phyloP scores from a whole-genome alignment of 2,329 filamentous ascomycete genomes.

The Colletotrichum tofieldiae region DNA sequence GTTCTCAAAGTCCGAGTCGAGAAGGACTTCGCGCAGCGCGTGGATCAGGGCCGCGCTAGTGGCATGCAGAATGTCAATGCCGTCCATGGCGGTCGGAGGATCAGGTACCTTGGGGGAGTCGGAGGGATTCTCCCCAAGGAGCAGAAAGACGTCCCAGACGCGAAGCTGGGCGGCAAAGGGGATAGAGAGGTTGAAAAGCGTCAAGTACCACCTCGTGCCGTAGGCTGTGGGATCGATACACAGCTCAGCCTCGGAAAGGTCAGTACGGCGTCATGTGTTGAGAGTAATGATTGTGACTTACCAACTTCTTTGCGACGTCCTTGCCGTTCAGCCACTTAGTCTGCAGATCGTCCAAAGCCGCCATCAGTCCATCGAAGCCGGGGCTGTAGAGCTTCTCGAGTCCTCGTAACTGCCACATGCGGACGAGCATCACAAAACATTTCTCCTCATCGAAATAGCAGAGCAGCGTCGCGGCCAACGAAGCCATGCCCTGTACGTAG shows the following conservation, averaged over 20 bases:
- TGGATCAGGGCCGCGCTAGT: slow-evolving; percentile 92
- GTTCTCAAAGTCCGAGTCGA: slow-evolving; percentile 97
- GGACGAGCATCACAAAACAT: slow-evolving; percentile 96
- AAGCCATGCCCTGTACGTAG: slow-evolving; percentile 98
- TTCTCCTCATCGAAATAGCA: slow-evolving; percentile 98
- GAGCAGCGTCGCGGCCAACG: slow-evolving; percentile 89
- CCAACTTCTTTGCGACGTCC: slow-evolving; percentile 85
- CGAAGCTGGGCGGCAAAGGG: slow-evolving; percentile 95
- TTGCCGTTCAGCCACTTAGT: slow-evolving; percentile 84
- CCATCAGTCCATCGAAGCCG: slow-evolving; percentile 90
- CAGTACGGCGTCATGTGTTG: slow-evolving; percentile 8
- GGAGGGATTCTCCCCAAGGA: slow-evolving; percentile 83
- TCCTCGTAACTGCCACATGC: slow-evolving; percentile 91
- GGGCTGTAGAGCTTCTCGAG: slow-evolving; percentile 87
- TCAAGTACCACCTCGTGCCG: slow-evolving; percentile 97
- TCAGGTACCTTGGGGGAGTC: slow-evolving; percentile 43
- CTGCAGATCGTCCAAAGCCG: slow-evolving; percentile 88
- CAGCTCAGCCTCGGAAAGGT: slow-evolving; percentile 74
- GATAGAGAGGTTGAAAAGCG: slow-evolving; percentile 96
- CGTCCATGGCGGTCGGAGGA: slow-evolving; percentile 50
- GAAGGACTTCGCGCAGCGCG: slow-evolving; percentile 87
- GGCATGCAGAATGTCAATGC: slow-evolving; percentile 91
- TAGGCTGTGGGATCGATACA: slow-evolving; percentile 92
- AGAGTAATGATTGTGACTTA: slow-evolving; percentile 63
- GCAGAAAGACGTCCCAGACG: slow-evolving; percentile 98